Evolutionary conservation across 208 protist species (phyloP).

Genomic region (Phytomonas sp.): DNA sequence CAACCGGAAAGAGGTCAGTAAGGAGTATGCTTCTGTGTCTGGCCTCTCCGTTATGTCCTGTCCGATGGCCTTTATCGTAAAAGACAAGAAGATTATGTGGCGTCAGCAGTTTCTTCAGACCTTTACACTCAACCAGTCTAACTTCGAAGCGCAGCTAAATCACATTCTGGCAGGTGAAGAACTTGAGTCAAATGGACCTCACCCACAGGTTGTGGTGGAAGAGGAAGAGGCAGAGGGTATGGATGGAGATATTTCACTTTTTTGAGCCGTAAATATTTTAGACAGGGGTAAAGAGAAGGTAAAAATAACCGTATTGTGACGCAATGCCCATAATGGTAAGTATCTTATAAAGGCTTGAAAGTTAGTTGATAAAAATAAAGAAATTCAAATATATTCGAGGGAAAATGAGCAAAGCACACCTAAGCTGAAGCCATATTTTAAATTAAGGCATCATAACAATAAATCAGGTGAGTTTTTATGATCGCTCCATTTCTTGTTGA

Average conservation of each 20-base stretch:
- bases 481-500: neutral
- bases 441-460: neutral
- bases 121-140: constrained; percentile 76
- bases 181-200: constrained; percentile 77
- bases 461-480: neutral
- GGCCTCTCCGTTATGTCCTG: constrained; percentile 85
- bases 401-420: neutral
- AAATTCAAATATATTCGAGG: neutral
- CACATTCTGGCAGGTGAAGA: constrained; percentile 72
- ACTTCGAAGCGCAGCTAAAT: constrained; percentile 83
- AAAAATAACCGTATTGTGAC: neutral
- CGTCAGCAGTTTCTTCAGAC: constrained; percentile 90
- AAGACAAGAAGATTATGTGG: constrained; percentile 79
- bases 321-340: neutral
- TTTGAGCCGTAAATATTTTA: constrained; percentile 28
- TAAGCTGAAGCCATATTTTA: neutral
- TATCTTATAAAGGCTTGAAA: neutral
- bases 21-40: constrained; percentile 58
- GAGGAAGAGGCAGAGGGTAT: constrained; percentile 85
- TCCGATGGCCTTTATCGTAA: constrained; percentile 85
- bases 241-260: constrained; percentile 87
- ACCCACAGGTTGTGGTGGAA: constrained; percentile 73
- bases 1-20: constrained; percentile 76
- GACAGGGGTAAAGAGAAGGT: neutral
- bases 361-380: neutral